Evolutionary conservation across 2,329 filamentous ascomycete species (phyloP), one percentile per base, ranked within the genome.

Genomic region (Emericellopsis cladophorae): DNA sequence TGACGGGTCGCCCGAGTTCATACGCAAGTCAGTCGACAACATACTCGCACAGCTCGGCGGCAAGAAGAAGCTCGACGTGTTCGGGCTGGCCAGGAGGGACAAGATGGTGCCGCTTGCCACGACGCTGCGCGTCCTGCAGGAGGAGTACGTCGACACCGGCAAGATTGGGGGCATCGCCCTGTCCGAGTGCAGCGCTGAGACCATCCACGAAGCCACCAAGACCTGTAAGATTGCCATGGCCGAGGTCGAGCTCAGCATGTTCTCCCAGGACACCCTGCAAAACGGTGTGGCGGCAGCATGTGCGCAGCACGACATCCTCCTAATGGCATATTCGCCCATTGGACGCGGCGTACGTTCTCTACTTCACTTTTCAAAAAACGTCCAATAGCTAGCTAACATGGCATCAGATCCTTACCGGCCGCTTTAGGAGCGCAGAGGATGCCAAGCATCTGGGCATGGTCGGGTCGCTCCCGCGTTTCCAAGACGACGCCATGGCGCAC

Each of bases 301-400:
- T 51, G 68, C 64, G 0, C 69, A 89, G 53, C 58, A 82, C 36
- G 62, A 67, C 37, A 86, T 90, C 44, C 79, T 81, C 0, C 62
- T 89, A 37, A 60, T 86, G 31, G 81, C 80, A 0, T 89, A 87
- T 59, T 81, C 79, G 36, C 84, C 84, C 1, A 65, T 88, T 0
- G 79, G 82, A 5, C 64, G 73, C 22, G 70, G 70, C 2, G 62
- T 65, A 54, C 51, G 61, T 55, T 8, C 14, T 9, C 15, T 29
- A 10, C 14, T 7, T 18, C 4, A 8, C 1, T 3, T n/a, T 26
- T 29, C 18, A 15, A 11, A 18, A 18, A 9, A 16, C 11, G 1
- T 18, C 24, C 1, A 15, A 14, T 31, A n/a, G 14, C 15, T 40
- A 45, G 16, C 24, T 22, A 53, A 40, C 74, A 69, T 22, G 64